phyloP scores from a whole-genome alignment of 805 yeast species.

The Candida tibetensis region DNA sequence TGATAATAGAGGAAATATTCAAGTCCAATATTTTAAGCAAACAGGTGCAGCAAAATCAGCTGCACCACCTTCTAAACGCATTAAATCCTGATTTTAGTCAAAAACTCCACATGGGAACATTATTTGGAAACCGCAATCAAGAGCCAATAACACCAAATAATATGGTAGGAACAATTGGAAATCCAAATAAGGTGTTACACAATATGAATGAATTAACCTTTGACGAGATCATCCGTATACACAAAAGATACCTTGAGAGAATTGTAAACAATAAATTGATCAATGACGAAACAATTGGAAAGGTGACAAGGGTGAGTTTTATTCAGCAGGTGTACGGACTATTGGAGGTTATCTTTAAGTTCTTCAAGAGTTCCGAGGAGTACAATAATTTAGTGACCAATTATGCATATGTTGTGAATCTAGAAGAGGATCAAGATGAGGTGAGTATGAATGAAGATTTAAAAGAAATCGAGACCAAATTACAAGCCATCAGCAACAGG shows the following conservation, averaged over 20 bases:
- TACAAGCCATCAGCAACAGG: constrained; percentile 38
- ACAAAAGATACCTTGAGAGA: constrained; percentile 22
- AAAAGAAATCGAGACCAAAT: constrained; percentile 25
- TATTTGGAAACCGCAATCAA: constrained; percentile 3
- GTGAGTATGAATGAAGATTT: constrained; percentile 29
- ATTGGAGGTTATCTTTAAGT: constrained; percentile 30
- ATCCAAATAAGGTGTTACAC: constrained; percentile 7
- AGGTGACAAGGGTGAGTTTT: constrained; percentile 24
- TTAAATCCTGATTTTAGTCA: constrained; percentile 11
- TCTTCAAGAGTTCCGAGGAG: constrained; percentile 35
- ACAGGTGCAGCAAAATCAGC: constrained; percentile 4
- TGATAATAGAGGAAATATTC: constrained; percentile 23
- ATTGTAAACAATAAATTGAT: constrained; percentile 32
- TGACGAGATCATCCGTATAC: constrained; percentile 47
- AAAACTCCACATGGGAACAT: constrained; percentile 1
- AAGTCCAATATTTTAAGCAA: constrained; percentile 9
- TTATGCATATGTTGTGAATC: constrained; percentile 27
- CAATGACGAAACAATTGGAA: constrained; percentile 29
- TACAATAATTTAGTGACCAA: constrained; percentile 26
- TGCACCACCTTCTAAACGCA: constrained; percentile 10
- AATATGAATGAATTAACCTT: constrained; percentile 37
- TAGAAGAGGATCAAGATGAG: constrained; percentile 18
- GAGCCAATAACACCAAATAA: background rate
- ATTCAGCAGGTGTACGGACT: constrained; percentile 32
- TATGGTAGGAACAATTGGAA: background rate